A percentile compares a stretch with the other conserved stretches of the same genome.
Evolutionary conservation across 73 alveolate species (phyloP).

Genomic region (Tetrahymena malaccensis): DNA sequence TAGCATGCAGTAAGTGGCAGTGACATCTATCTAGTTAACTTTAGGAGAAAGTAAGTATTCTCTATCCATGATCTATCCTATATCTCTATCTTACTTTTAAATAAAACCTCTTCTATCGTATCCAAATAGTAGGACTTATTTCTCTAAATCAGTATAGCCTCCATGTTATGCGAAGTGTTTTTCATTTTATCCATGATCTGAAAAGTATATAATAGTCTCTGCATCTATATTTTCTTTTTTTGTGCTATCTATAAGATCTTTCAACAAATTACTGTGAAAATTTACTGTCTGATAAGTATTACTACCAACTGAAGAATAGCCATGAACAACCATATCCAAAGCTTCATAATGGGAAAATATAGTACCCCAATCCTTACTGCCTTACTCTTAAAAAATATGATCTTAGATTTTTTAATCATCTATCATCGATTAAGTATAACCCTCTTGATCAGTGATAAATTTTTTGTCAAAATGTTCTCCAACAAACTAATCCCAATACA

Average conservation of each 20-base stretch:
- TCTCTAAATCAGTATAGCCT: not conserved
- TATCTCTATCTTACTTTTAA: not conserved
- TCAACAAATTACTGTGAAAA: not conserved
- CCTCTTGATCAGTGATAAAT: not conserved
- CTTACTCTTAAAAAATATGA: not conserved
- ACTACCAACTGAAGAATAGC: not conserved
- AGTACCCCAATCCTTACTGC: not conserved
- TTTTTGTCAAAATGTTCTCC: not conserved
- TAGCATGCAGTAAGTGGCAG: not conserved
- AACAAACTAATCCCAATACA: not conserved
- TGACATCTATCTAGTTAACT: not conserved
- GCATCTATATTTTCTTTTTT: not conserved
- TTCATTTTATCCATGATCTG: not conserved
- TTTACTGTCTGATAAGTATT: not conserved
- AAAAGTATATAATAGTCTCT: not conserved
- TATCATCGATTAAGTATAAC: not conserved
- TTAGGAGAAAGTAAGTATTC: not conserved
- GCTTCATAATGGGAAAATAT: not conserved
- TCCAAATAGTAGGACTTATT: not conserved
- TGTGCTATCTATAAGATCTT: not conserved
- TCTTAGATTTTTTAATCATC: not conserved
- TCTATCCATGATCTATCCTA: not conserved
- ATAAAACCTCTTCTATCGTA: not conserved
- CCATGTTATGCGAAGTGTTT: not conserved
- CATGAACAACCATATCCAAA: not conserved